Evolutionary conservation across 169 alveolate species (phyloP).

Genomic region (Plasmodium sp.): DNA sequence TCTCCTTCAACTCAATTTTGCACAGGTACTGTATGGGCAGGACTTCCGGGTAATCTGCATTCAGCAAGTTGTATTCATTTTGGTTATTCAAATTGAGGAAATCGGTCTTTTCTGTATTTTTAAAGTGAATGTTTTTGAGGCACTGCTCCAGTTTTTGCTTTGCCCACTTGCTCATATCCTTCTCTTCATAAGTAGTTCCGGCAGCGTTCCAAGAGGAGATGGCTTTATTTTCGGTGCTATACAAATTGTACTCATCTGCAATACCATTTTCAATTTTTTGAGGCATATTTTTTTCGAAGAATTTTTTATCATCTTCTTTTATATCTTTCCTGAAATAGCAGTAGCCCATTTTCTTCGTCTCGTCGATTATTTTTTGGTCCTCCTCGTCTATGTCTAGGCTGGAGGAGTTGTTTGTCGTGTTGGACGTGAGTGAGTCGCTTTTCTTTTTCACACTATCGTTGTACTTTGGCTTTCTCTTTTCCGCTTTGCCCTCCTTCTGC

Average conservation of each 20-base stretch:
- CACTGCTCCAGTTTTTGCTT: conserved; percentile 68
- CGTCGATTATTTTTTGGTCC: conserved; percentile 87
- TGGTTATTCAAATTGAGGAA: conserved; percentile 74
- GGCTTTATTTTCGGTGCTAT: conserved; percentile 34
- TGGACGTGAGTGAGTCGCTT: conserved; percentile 41
- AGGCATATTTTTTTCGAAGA: conserved; percentile 62
- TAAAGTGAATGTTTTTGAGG: conserved; percentile 72
- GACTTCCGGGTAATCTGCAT: conserved; percentile 32
- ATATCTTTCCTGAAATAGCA: conserved; percentile 87
- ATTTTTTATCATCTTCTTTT: conserved; percentile 61
- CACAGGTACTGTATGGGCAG: conserved; percentile 70
- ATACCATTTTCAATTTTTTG: conserved; percentile 67
- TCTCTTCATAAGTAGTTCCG: conserved; percentile 90
- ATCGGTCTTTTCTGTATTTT: conserved; percentile 72
- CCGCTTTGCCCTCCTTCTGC: conserved; percentile 63
- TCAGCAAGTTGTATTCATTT: conserved; percentile 77
- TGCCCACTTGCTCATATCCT: conserved; percentile 80
- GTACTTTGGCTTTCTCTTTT: conserved; percentile 8
- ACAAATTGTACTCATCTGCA: conserved; percentile 24
- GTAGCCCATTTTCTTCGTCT: conserved; percentile 90
- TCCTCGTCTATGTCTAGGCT: conserved; percentile 87
- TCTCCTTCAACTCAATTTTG: conserved; percentile 76
- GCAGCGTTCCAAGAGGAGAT: conserved; percentile 90
- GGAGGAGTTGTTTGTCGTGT: conserved; percentile 68
- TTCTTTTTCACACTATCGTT: conserved; percentile 11